Base-by-base conservation (phyloP, 2,329 filamentous ascomycete species). In the Fusarium citri region DNA sequence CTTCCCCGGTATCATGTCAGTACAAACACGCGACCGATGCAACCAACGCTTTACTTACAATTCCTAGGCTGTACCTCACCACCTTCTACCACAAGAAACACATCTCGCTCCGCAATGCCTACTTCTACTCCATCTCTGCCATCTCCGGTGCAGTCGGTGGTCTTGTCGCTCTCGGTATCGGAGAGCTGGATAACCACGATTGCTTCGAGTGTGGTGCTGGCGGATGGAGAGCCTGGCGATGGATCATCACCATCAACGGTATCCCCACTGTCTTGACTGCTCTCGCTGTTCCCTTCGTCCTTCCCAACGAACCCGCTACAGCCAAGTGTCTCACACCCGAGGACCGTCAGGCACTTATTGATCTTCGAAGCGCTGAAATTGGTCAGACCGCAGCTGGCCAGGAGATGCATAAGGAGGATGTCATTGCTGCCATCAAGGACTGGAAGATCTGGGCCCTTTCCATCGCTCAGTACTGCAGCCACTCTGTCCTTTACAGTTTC, bases 401-500 rank as follows among this genome's bases (percentile, higher is more conserved):
- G 2, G 59, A 77, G 31, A 64, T 78, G 16, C 69, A 82, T 37
- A 72, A 68, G 60, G 70, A 68, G 22, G 72, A 74, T 9, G 72
- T 74, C 28, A 66, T 73, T 3, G 72, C 73, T 11, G 72, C 65
- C 5, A 30, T 69, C 25, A 74, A 72, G 59, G 90, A 92, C 76
- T 91, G 89, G 88, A 89, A 88, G 59, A 85, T 90, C 18, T 91
- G 86, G 81, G 81, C 83, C 0, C 90, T 90, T 68, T 86, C 83
- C 64, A 79, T 87, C 37, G 87, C 82, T 2, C 85, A 89, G 64
- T 91, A 91, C 69, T 87, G 88, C 8, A 82, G 83, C 22, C 88
- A 91, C 68, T 89, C 86, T 4, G 89, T 92, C 83, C 82, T 92
- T 1, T 92, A 92, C 76, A 89, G 89, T 3, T 91, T 88, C 76